These are phyloP conservation scores for Cyberlindnera subsufficiens DNA, from an alignment of 805 yeast species.

Conservation along the genomic window DNA sequence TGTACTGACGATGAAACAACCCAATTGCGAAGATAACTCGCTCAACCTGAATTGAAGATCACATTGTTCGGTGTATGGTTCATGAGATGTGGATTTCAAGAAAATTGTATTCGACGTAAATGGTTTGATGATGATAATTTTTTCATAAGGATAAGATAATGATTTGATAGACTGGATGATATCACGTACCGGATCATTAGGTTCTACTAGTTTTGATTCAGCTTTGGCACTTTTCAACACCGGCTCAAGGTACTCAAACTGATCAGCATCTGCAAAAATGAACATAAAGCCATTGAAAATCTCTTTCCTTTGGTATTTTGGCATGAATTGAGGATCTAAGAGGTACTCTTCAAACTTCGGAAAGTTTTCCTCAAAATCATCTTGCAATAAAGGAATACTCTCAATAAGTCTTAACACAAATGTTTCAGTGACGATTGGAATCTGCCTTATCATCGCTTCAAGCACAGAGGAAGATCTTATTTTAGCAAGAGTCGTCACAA, in stretches of 20 bases:
- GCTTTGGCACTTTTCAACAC: conserved; percentile 19
- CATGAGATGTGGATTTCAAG: not conserved
- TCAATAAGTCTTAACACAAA: conserved; percentile 17
- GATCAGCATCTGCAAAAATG: conserved; percentile 19
- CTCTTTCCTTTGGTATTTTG: conserved; percentile 17
- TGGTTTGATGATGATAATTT: not conserved
- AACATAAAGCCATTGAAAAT: conserved; percentile 23
- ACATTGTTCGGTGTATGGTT: not conserved
- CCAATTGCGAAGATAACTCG: conserved; percentile 4
- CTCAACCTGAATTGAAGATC: too few species aligned
- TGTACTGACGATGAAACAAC: conserved; percentile 17
- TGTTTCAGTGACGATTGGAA: conserved; percentile 25
- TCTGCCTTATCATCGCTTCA: conserved; percentile 26
- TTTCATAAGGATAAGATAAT: not conserved
- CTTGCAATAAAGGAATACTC: conserved; percentile 8
- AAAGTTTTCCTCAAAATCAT: conserved; percentile 16
- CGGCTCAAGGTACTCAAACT: conserved; percentile 17
- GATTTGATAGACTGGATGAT: too few species aligned
- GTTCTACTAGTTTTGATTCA: not conserved
- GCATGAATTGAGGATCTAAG: conserved; percentile 19
- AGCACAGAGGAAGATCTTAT: conserved; percentile 11
- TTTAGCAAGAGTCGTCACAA: conserved; percentile 4
- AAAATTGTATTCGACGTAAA: too few species aligned
- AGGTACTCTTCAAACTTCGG: conserved; percentile 23
- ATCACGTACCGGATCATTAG: conserved; percentile 1